Base-by-base conservation (phyloP, 2,329 filamentous ascomycete genomes). In the Neocucurbitaria cava region DNA sequence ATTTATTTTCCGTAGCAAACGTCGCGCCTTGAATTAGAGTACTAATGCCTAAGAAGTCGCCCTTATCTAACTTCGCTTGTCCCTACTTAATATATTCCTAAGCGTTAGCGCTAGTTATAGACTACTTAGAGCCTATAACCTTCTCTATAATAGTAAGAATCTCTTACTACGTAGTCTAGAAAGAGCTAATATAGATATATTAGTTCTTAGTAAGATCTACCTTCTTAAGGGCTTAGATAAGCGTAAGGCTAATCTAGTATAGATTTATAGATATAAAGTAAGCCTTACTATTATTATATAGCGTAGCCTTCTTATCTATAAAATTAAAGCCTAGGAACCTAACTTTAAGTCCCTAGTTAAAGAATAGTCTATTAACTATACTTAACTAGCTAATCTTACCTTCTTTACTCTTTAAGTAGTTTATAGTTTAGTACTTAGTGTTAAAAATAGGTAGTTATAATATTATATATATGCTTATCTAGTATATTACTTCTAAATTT, bases 131-230 rank as follows among this genome's bases (percentile, higher is more conserved):
- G 2, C 80, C 81, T 0, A 82, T 83, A 10, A 79, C 73, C 52
- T 82, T 79, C 71, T 89, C 84, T 2, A 84, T 73, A 0, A 79
- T 68, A 11, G 74, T 70, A 1, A 89, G 66, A 1, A 90, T 71
- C 58, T 88, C 78, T 18, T 83, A 83, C 71, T 88, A 86, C 1
- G 82, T 81, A 0, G 82, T 80, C 26, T 81, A 81, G 61, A 87
- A 85, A 0, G 82, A 86, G 2, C 84, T 81, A 15, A 88, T 74
- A 46, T 79, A 80, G 26, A 89, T 69, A 67, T 86, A 84, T 56
- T 82, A 78, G 68, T 89, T 89, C 31, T 78, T 80, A 0, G 85
- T 87, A 52, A 79, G 73, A 1, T 79, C 77, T 0, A 81, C 78
- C 72, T 79, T 64, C 75, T 76, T 64, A 13, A 89, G 70, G 21